Evolutionary conservation across 1,284 basidiomycete species (phyloP).

Genomic region (Somion occarium): DNA sequence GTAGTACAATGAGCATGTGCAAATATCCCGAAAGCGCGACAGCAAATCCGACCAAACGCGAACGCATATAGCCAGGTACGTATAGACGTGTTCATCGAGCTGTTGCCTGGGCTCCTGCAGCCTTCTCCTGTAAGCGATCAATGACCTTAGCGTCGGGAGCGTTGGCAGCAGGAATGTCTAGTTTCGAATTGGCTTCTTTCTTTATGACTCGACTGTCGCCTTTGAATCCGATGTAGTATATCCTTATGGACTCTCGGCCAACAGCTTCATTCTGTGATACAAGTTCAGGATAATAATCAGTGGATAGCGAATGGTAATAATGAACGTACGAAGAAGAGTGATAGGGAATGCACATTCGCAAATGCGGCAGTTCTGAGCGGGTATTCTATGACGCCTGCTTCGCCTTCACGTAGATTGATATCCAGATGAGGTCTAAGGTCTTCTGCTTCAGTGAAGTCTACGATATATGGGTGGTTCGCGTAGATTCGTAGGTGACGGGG

Average conservation of each 20-base stretch:
- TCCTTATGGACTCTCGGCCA: constrained; percentile 54
- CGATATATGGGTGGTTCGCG: constrained; percentile 64
- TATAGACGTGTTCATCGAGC: constrained; percentile 16
- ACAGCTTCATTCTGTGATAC: constrained; percentile 55
- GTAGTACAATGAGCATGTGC: background rate
- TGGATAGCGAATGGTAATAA: background rate
- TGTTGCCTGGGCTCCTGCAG: constrained; percentile 47
- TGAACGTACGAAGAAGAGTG: constrained; percentile 65
- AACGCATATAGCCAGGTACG: background rate
- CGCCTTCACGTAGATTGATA: constrained; percentile 65
- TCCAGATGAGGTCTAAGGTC: constrained; percentile 62
- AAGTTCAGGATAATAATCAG: background rate
- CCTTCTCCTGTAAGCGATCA: constrained; percentile 56
- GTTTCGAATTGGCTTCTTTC: constrained; percentile 54
- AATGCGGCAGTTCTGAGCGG: constrained; percentile 67
- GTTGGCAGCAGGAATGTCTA: constrained; percentile 68
- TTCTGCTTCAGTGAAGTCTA: constrained; percentile 73
- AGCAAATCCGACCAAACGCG: background rate
- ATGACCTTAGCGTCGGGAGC: constrained; percentile 62
- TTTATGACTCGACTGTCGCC: constrained; percentile 58
- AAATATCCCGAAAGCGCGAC: background rate
- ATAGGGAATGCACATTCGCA: constrained; percentile 65
- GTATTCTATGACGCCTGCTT: constrained; percentile 65
- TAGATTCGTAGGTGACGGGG: constrained; percentile 67
- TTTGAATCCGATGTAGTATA: constrained; percentile 80